Conservation (phyloP, 805 yeast genomes). For the Cyberlindnera maclurae region DNA sequence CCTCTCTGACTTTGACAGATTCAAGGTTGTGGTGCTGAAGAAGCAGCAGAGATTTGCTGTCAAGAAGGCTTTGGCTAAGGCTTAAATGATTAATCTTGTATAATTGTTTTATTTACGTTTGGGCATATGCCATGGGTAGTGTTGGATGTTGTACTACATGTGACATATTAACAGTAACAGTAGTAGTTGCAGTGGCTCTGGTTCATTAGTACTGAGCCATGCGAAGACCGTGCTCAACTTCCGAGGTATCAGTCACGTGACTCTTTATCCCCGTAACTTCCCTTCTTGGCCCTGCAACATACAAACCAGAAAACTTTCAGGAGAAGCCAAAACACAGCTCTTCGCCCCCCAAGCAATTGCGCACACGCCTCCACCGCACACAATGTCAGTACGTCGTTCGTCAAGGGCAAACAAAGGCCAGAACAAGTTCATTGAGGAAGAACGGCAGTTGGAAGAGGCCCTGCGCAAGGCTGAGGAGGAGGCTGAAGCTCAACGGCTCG, state of each 20-base stretch:
- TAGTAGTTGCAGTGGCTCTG: no score
- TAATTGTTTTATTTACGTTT: conserved; percentile 9
- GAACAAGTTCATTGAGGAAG: conserved; percentile 17
- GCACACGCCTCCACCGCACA: no score
- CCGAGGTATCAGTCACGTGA: no score
- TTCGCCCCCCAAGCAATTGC: no score
- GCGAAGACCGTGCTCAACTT: no score
- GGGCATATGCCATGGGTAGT: conserved; percentile 2
- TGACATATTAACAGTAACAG: no score
- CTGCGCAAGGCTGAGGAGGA: conserved; percentile 10
- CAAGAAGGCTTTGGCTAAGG: conserved; percentile 95
- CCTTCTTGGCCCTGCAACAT: no score
- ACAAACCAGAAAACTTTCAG: no score
- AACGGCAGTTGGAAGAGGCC: conserved; percentile 23
- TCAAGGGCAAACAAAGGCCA: conserved; percentile 37
- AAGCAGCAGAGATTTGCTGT: conserved; percentile 95
- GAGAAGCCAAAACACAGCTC: no score
- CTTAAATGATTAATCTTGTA: conserved; percentile 36
- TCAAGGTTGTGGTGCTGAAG: conserved; percentile 96
- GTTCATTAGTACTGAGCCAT: no score
- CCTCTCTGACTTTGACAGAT: conserved; percentile 97
- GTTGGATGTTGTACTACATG: no score
- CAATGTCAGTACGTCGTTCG: conserved; percentile 30
- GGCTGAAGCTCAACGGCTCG: conserved; percentile 12
- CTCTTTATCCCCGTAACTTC: no score